Evolutionary conservation across 2,329 filamentous ascomycete genomes (phyloP), one percentile per base, ranked within the genome.

Genomic region (Hirsutella minnesotensis): DNA sequence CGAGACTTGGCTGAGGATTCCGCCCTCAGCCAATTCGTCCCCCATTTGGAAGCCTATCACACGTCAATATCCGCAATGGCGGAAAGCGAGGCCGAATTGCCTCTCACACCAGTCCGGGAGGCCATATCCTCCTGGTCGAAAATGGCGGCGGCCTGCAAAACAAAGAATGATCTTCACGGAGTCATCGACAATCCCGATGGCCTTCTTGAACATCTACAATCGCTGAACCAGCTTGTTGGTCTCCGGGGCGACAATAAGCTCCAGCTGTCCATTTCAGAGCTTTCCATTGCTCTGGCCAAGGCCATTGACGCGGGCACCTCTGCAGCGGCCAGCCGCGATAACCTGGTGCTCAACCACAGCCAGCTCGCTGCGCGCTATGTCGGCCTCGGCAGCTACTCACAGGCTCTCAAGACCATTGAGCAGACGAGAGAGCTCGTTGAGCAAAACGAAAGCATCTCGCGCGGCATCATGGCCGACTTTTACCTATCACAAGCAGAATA

Each of bases 401-500:
- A 71, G 49, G 75, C 74, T 1, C 67, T 68, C 33, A 59, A 65
- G 46, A 56, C 67, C 0, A 68, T 95, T 15, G 68, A 72, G 1
- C 70, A 73, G 43, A 77, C 79, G 3, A 72, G 79, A 47, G 60
- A 65, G 18, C 69, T 71, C 16, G 49, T 66, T 9, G 52, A 59
- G 35, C 55, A 64, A 41, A 55, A 63, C n/a, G 56, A 64, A n/a
- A 53, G 54, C 0, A 47, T 57, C 3, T 61, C 66, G 3, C 57
- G 57, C 12, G 64, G 70, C 16, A 59, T 66, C 5, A 49, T 68
- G 18, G 68, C 68, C 9, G 61, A 62, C 15, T 83, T 83, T 57
- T 75, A 88, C 49, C 63, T 95, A 7, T 77, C 79, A 0, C 79
- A 81, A 47, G 80, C 84, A 1, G 86, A 94, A 57, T 87, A 88